Evolutionary conservation across 306 rosid species (phyloP), one percentile per base, ranked within the genome.

Genomic region (Parietaria judaica): DNA sequence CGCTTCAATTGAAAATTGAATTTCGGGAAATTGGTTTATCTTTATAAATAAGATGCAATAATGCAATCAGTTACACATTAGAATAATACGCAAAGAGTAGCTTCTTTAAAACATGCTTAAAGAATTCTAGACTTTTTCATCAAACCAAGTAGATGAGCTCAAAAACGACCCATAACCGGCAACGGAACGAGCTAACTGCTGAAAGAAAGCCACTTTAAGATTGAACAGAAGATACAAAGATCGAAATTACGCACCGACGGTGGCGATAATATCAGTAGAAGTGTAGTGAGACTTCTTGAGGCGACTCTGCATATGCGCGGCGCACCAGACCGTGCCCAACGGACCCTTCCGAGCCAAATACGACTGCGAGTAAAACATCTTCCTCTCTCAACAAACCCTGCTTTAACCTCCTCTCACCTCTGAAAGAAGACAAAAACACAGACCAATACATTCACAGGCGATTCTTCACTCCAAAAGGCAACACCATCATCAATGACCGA

Each of bases 281-380:
- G 79, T 65, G 67, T 82, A 92, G 16, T 92, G 96, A 23, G 95
- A 77, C 76, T 92, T 92, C 67, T 78, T 86, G 51, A 92, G 88
- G 48, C 95, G 71, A 76, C 78, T 81, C 63, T 92, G 97, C 51
- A 91, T 82, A 60, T 92, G 95, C n/a, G 99, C 95, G 0, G 98
- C 95, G 51, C 80, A 82, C 99, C 99, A 92, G 14, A 92, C 96
- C 0, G 95, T 92, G 10, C 90, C 89, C 63, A 92, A 66, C 4
- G 90, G 94, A 9, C 96, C 96, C 71, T 92, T 92, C 16, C 90
- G 84, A 3, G 90, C 95, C 84, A 92, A 72, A 72, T 75, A 77
- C 0, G 95, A 83, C 10, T 92, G 99, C 2, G 90, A 88, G 54
- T 92, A 92, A 72, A 92, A 92, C 98, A 92, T 88, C 41, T 3